A percentile compares a stretch with the other conserved stretches of the same genome.
phyloP scores from a whole-genome alignment of 345 rosid species.

The Streptanthus diversifolius region DNA sequence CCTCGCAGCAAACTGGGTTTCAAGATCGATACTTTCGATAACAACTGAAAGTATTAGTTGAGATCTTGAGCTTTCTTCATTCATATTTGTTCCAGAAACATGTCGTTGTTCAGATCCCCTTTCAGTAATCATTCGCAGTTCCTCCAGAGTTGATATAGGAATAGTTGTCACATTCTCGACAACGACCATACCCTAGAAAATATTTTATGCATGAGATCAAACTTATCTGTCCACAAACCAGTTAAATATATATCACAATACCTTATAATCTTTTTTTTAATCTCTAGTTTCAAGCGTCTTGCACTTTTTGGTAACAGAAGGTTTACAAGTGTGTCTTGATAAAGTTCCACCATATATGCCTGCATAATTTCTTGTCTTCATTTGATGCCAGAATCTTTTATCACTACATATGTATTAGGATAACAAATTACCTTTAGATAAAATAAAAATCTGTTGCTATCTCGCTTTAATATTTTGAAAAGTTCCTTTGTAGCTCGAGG shows the following conservation, averaged over 20 bases:
- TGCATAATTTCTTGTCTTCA: constrained; percentile 35
- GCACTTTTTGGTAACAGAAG: constrained; percentile 70
- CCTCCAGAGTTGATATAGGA: constrained; percentile 69
- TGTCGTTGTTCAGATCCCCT: constrained; percentile 84
- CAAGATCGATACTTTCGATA: constrained; percentile 93
- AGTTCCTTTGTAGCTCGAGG: constrained; percentile 88
- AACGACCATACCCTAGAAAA: constrained; percentile 78
- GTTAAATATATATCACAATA: constrained; percentile 22
- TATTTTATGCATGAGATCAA: constrained; percentile 12
- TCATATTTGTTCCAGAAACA: constrained; percentile 90
- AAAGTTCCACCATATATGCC: constrained; percentile 95
- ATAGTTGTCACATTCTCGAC: constrained; percentile 81
- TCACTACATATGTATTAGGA: background rate
- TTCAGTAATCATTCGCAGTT: constrained; percentile 60
- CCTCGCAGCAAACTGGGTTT: constrained; percentile 79
- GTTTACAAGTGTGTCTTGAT: constrained; percentile 90
- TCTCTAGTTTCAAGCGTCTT: constrained; percentile 72
- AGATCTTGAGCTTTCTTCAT: constrained; percentile 95
- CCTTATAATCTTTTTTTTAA: constrained; percentile 97
- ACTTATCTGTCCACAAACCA: background rate
- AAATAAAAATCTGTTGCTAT: constrained; percentile 75
- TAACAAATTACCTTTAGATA: constrained; percentile 61
- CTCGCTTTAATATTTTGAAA: constrained; percentile 69
- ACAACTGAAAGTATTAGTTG: constrained; percentile 84
- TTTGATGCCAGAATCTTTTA: background rate